Evolutionary conservation across 1,139 yeast genomes (phyloP).

Genomic region (Scheffersomyces titani): DNA sequence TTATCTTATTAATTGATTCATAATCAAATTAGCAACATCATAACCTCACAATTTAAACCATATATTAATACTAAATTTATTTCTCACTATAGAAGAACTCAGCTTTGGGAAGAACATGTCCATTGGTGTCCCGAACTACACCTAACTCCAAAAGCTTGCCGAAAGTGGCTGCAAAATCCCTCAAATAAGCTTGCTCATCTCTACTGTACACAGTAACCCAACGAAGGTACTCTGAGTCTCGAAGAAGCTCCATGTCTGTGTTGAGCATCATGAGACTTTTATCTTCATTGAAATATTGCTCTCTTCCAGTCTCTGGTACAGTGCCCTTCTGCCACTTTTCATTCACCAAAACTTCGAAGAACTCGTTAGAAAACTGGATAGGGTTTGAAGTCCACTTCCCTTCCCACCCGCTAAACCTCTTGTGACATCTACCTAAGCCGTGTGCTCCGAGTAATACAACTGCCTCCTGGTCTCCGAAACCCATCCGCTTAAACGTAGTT

Average conservation of each 20-base stretch:
- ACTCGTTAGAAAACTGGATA: constrained; percentile 36
- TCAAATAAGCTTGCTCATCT: constrained; percentile 51
- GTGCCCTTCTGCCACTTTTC: constrained; percentile 32
- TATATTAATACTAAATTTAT: no score
- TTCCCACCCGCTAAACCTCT: constrained; percentile 46
- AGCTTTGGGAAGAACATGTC: constrained; percentile 12
- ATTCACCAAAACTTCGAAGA: constrained; percentile 29
- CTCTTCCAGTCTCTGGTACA: constrained; percentile 43
- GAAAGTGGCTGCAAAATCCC: constrained; percentile 56
- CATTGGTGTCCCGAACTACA: constrained; percentile 20
- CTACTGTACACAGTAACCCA: constrained; percentile 58
- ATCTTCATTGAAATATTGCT: constrained; percentile 38
- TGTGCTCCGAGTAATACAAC: constrained; percentile 69
- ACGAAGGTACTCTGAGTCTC: constrained; percentile 47
- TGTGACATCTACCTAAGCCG: constrained; percentile 65
- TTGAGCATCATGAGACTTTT: constrained; percentile 64
- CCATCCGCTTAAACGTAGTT: constrained; percentile 57
- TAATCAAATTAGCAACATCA: no score
- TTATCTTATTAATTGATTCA: no score
- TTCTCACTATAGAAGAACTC: neutral
- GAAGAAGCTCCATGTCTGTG: constrained; percentile 57
- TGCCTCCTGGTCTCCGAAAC: constrained; percentile 62
- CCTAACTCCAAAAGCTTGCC: constrained; percentile 62
- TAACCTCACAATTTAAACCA: no score
- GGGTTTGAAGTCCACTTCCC: constrained; percentile 45